Evolutionary conservation across 2,329 filamentous ascomycete genomes (phyloP), one percentile per base, ranked within the genome.

Genomic region (Fusarium concolor): DNA sequence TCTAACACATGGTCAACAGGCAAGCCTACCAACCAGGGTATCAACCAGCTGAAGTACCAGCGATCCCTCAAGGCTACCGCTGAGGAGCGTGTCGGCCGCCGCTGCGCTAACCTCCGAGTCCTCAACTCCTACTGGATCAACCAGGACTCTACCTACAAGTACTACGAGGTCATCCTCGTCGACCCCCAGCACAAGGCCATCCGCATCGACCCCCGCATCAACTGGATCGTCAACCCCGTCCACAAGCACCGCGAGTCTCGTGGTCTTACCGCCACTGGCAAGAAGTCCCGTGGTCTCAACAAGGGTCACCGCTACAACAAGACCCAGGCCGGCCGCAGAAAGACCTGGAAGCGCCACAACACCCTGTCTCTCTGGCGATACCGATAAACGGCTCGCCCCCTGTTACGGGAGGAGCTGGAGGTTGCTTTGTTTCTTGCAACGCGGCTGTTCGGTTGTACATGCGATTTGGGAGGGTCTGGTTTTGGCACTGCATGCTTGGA

Each of bases 71-170:
- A 92, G 85, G 89, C 95, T 79, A 99, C 96, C 78, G 96, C 96
- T 79, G 96, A 99, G 89, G 96, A 99, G 92, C 96, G 96, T 92
- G 95, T 99, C 82, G 96, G 96, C 81, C 94, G 94, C 85, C 94
- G 95, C 83, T 97, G 94, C 88, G 94, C 94, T 86, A 99, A 99
- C 88, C 86, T 99, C 84, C 94, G 96, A 82, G 96, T 99, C 81
- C 92, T 99, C 81, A 99, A 99, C 92, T 98, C 95, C 72, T 99
- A 99, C 94, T 99, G 96, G 96, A 93, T 99, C 89, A 99, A 99
- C 92, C 94, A 98, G 90, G 96, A 99, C 89, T 97, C 94, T 68
- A 99, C 96, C 86, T 99, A 98, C 93, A 99, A 99, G 90, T 99
- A 99, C 92, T 99, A 90, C 89, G 96, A 99, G 87, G 91, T 98